These are phyloP conservation scores for Rosa multiflora DNA, from an alignment of 306 rosid species.

Conservation along the genomic window DNA sequence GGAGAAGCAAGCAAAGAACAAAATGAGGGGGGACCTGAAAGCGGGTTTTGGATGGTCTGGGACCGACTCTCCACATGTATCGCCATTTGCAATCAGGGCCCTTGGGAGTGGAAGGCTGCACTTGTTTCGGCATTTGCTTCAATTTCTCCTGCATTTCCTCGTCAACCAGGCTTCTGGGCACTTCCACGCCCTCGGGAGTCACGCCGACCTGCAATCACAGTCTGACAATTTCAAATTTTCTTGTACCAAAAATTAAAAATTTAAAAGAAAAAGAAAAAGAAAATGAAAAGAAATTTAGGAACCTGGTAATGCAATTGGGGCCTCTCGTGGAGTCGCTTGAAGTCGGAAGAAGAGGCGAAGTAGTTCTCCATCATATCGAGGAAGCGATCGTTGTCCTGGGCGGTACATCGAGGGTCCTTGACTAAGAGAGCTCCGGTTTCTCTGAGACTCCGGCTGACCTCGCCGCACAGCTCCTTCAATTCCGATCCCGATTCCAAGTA, in stretches of 20 bases:
- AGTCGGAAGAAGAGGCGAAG: conserved; percentile 57
- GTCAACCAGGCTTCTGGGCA: conserved; percentile 89
- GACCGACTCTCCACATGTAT: conserved; percentile 95
- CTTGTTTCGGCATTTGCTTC: conserved; percentile 65
- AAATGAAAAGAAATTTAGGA: too few species aligned
- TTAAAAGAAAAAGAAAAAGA: background rate
- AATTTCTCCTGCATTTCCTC: conserved; percentile 77
- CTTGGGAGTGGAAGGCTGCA: conserved; percentile 57
- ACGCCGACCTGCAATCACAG: conserved; percentile 63
- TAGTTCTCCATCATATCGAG: conserved; percentile 91
- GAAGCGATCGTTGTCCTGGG: conserved; percentile 85
- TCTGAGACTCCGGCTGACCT: conserved; percentile 67
- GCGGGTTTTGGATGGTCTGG: conserved; percentile 70
- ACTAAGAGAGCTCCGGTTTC: conserved; percentile 87
- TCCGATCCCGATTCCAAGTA: conserved; percentile 31
- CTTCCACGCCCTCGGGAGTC: conserved; percentile 89
- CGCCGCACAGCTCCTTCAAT: conserved; percentile 42
- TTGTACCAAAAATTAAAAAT: background rate
- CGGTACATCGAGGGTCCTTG: conserved; percentile 80
- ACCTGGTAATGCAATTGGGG: conserved; percentile 95
- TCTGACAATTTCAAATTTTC: background rate
- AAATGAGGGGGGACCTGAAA: conserved; percentile 60
- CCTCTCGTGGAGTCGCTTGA: conserved; percentile 74
- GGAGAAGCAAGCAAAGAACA: too few species aligned
- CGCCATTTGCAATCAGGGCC: conserved; percentile 96